Conservation (phyloP, 2,329 filamentous ascomycete genomes). For the Aspergillus sp. region DNA sequence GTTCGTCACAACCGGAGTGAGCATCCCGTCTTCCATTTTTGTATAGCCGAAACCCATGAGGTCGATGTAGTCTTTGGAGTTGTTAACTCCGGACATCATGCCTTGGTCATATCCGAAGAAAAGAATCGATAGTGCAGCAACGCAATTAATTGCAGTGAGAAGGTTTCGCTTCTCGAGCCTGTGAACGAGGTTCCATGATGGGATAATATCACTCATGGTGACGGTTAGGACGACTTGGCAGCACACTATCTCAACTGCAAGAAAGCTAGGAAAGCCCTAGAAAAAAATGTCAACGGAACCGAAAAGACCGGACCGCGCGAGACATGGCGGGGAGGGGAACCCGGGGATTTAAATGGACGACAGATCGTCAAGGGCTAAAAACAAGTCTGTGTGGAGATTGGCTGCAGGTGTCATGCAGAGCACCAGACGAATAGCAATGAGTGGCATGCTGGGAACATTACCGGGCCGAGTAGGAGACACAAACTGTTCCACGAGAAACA, state of each 20-base stretch:
- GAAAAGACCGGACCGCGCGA: no score
- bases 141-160: constrained; percentile 54
- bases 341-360: no score
- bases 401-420: no score
- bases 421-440: no score
- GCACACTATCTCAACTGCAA: no score
- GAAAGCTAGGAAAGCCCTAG: no score
- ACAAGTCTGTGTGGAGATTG: neutral
- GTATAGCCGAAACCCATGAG: constrained; percentile 59
- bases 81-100: constrained; percentile 58
- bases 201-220: constrained; percentile 32
- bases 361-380: no score
- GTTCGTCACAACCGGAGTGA: constrained; percentile 49
- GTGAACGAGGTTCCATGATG: constrained; percentile 44
- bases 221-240: neutral
- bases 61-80: constrained; percentile 54
- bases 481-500: no score
- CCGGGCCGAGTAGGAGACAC: no score
- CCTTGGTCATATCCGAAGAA: constrained; percentile 56
- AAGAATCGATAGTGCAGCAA: constrained; percentile 59
- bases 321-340: no score
- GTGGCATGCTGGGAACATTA: neutral
- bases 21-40: constrained; percentile 36
- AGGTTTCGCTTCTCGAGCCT: constrained; percentile 48
- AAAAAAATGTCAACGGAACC: no score